Conservation (phyloP, 2,329 filamentous ascomycete genomes). For the Dothideomycetidae sp. region DNA sequence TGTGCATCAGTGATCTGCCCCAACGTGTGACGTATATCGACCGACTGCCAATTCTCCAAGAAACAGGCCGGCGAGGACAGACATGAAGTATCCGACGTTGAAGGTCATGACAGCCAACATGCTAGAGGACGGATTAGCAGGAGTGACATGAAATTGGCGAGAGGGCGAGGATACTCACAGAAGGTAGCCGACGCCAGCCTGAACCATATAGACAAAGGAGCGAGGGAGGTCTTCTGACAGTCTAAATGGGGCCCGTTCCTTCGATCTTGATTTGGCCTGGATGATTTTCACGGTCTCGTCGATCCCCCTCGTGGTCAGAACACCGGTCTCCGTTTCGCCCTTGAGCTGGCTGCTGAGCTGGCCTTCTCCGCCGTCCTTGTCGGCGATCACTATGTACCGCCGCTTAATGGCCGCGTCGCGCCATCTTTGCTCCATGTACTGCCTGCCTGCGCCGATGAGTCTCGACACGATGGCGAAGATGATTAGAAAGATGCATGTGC, state of each 20-base stretch:
- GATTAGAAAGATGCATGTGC: slow-evolving; percentile 83
- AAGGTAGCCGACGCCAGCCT: slow-evolving; percentile 67
- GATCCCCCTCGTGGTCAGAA: slow-evolving; percentile 59
- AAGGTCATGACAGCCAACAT: slow-evolving; percentile 90
- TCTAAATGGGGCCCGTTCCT: slow-evolving; percentile 55
- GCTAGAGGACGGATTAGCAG: slow-evolving; percentile 33
- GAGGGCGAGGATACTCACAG: slow-evolving; percentile 47
- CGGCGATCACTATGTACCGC: slow-evolving; percentile 62
- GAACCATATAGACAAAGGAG: slow-evolving; percentile 54
- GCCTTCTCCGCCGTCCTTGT: slow-evolving; percentile 35
- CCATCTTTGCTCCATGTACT: slow-evolving; percentile 50
- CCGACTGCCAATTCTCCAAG: slow-evolving; percentile 73
- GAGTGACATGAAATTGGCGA: slow-evolving; percentile 1
- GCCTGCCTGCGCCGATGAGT: slow-evolving; percentile 55
- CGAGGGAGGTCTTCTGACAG: slow-evolving; percentile 65
- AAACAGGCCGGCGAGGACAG: slow-evolving; percentile 65
- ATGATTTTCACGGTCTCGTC: slow-evolving; percentile 71
- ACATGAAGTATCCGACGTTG: slow-evolving; percentile 74
- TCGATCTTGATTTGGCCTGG: slow-evolving; percentile 36
- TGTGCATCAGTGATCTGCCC: slow-evolving; percentile 11
- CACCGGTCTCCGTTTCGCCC: slow-evolving; percentile 46
- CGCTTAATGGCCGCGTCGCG: slow-evolving; percentile 56
- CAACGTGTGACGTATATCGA: slow-evolving; percentile 44
- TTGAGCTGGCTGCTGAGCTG: slow-evolving; percentile 9
- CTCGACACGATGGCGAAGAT: slow-evolving; percentile 58